A percentile compares a stretch with the other conserved stretches of the same genome.
These are phyloP conservation scores for Albatrellus ellisii DNA, from an alignment of 768 basidiomycete species.

Conservation along the genomic window DNA sequence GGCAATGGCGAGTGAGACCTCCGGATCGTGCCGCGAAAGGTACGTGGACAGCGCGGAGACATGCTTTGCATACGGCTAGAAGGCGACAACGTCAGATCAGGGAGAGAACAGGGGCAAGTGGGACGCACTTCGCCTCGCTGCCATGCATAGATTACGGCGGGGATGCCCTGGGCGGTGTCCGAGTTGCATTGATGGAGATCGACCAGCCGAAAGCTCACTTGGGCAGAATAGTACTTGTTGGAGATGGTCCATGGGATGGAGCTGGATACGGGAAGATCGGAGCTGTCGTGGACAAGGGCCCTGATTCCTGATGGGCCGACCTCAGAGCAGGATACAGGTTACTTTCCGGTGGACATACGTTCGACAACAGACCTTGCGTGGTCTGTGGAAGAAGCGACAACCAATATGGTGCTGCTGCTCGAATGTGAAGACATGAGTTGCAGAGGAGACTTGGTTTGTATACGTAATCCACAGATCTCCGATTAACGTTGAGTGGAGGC, in stretches of 20 bases:
- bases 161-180: constrained; percentile 32
- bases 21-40: constrained; percentile 42
- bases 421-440: neutral
- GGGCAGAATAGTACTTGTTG: constrained; percentile 75
- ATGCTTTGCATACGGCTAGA: constrained; percentile 46
- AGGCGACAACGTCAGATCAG: constrained; percentile 1
- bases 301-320: constrained; percentile 16
- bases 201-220: constrained; percentile 52
- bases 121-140: constrained; percentile 44
- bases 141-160: constrained; percentile 71
- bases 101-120: constrained; percentile 4
- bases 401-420: constrained; percentile 13
- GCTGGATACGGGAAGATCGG: constrained; percentile 2
- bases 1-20: constrained; percentile 60
- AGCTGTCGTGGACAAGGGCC: constrained; percentile 11
- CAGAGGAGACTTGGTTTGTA: neutral
- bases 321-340: constrained; percentile 3
- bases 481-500: neutral
- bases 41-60: constrained; percentile 34
- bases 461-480: neutral
- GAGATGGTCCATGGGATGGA: constrained; percentile 60
- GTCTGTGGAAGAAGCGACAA: constrained; percentile 17
- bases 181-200: constrained; percentile 31
- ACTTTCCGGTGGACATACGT: constrained; percentile 14
- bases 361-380: constrained; percentile 15